Percentiles rank a stretch among this genome's conserved stretches.
phyloP scores from a whole-genome alignment of 345 rosid species.

The Crucihimalaya himalaica region DNA sequence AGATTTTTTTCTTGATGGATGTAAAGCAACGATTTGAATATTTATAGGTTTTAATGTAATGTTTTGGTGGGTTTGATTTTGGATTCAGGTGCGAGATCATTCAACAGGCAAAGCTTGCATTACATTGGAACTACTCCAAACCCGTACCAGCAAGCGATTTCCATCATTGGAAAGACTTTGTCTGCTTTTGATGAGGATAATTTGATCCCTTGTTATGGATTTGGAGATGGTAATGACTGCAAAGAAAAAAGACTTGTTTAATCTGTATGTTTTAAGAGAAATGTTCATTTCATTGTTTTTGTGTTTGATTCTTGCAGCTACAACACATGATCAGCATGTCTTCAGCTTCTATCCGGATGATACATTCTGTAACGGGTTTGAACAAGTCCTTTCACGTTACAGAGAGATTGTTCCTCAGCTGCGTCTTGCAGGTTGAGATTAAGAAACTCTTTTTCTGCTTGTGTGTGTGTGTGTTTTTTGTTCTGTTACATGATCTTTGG shows the following conservation, averaged over 20 bases:
- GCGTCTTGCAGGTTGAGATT: constrained; percentile 62
- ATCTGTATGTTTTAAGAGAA: background rate
- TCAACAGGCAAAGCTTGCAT: constrained; percentile 67
- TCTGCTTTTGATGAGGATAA: constrained; percentile 80
- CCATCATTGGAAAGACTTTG: constrained; percentile 76
- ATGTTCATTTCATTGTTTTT: constrained; percentile 25
- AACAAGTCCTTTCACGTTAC: constrained; percentile 70
- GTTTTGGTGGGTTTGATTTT: background rate
- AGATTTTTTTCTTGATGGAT: background rate
- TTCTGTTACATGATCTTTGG: constrained; percentile 23
- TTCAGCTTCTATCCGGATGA: constrained; percentile 73
- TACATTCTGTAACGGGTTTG: constrained; percentile 71
- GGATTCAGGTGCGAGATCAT: constrained; percentile 67
- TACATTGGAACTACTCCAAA: constrained; percentile 56
- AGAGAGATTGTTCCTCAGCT: constrained; percentile 78
- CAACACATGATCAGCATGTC: constrained; percentile 91
- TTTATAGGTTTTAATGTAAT: background rate
- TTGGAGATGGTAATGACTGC: constrained; percentile 61
- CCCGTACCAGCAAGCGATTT: constrained; percentile 82
- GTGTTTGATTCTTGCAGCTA: constrained; percentile 49
- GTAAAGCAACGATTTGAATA: background rate
- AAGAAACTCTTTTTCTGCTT: constrained; percentile 10
- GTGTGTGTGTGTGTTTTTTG: background rate
- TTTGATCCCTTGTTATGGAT: constrained; percentile 81
- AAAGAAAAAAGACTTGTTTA: background rate